Percentiles rank a stretch among this genome's conserved stretches.
These are phyloP conservation scores for Pneumocystis canis DNA, from an alignment of 1,139 yeast genomes.

Conservation along the genomic window DNA sequence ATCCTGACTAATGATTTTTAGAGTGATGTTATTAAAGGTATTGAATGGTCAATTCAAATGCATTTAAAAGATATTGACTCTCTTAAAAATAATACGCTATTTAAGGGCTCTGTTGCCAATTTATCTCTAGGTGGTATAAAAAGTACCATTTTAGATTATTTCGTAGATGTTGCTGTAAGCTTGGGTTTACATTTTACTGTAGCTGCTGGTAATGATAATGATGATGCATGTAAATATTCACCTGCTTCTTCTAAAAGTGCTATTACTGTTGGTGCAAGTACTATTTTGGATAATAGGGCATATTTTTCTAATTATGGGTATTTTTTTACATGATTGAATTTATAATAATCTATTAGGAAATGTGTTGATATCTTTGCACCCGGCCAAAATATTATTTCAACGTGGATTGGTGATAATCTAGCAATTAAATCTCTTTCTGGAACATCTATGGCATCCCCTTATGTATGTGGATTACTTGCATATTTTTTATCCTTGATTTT, in stretches of 20 bases:
- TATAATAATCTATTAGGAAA: constrained; percentile 39
- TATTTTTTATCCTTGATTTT: constrained; percentile 90
- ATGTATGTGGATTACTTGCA: constrained; percentile 71
- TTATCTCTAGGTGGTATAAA: constrained; percentile 53
- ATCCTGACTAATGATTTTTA: not conserved
- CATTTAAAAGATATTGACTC: constrained; percentile 25
- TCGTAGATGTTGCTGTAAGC: constrained; percentile 45
- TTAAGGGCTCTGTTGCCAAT: constrained; percentile 41
- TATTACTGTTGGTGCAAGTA: constrained; percentile 48
- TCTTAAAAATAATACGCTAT: constrained; percentile 22
- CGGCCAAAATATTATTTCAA: constrained; percentile 37
- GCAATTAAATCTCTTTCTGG: constrained; percentile 90
- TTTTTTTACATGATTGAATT: constrained; percentile 69
- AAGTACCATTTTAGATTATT: constrained; percentile 37
- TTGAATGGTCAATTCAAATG: constrained; percentile 30
- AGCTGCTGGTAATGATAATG: constrained; percentile 55
- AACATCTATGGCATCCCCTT: constrained; percentile 99
- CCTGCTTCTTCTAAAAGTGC: constrained; percentile 48
- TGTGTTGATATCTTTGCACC: constrained; percentile 36
- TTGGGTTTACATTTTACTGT: constrained; percentile 49
- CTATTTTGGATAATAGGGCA: constrained; percentile 37
- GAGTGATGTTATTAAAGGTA: constrained; percentile 36
- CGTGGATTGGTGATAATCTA: constrained; percentile 67
- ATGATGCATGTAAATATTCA: constrained; percentile 47
- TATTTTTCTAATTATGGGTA: constrained; percentile 51